Base-by-base conservation (phyloP, 345 rosid genomes). In the Psidium friedrichsthalianum region DNA sequence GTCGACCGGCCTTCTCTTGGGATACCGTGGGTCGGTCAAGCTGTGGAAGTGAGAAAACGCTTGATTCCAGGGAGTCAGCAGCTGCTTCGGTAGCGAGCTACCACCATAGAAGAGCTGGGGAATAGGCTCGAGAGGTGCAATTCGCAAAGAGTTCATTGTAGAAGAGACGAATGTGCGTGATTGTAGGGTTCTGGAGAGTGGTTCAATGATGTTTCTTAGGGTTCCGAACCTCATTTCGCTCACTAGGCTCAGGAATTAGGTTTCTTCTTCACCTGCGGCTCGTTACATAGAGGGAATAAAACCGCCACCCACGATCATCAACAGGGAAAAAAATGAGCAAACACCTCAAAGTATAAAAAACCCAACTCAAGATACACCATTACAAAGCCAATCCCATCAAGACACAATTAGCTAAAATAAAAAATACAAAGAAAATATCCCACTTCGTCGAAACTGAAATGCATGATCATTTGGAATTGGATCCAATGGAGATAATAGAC, bases 1-100 rank as follows among this genome's bases (percentile, higher is more conserved):
- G 83, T 92, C 89, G 69, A 90, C 89, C 51, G 98, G 98, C 85
- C 97, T 89, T 86, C 98, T 94, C 93, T 95, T 96, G 8, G 97
- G 98, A 22, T 83, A 93, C 40, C 97, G 92, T 2, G 89, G 86
- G 85, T 96, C 98, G 5, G 95, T 94, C 61, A 96, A 89, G 86
- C 93, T 90, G 86, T 95, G 94, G 27, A 92, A 85, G 32, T 83
- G 89, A 83, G 84, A 89, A 9, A 78, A 86, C 29, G 88, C 11
- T 16, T 92, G 92, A 42, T 85, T 82, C 94, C 92, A 91, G 64
- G 92, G 93, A 53, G 82, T 5, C 47, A 69, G 83, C 27, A 76
- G 91, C 82, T 42, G 91, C 82, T 42, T 80, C 54, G 21, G 53
- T 58, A 74, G 82, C 27, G 85, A 88, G 55, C 85, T 83, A 82